Evolutionary conservation across 2,329 filamentous ascomycete species (phyloP).

Genomic region (Raffaelea ambrosiae): DNA sequence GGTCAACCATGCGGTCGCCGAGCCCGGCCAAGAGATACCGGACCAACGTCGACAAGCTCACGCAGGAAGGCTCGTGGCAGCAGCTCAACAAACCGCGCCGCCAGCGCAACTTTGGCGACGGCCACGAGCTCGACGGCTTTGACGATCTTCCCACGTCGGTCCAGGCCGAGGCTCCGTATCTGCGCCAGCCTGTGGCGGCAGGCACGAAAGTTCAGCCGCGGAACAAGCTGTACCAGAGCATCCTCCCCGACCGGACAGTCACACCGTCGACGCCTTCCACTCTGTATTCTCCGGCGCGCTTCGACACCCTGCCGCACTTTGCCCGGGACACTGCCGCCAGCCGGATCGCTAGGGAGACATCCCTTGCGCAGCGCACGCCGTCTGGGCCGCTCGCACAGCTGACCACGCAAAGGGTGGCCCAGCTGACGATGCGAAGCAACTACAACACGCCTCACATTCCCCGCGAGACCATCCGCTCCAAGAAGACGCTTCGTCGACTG

Average conservation of each 20-base stretch:
- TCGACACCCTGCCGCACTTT: conserved; percentile 51
- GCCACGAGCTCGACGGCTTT: conserved; percentile 84
- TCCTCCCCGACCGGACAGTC: conserved; percentile 42
- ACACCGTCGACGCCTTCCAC: conserved; percentile 44
- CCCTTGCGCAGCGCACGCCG: conserved; percentile 50
- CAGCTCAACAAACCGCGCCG: conserved; percentile 66
- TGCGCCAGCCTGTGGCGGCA: conserved; percentile 67
- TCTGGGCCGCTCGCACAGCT: conserved; percentile 45
- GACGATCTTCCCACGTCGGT: conserved; percentile 89
- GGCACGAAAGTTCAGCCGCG: conserved; percentile 57
- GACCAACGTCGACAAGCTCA: conserved; percentile 26
- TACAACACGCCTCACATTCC: conserved; percentile 28
- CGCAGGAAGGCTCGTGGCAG: conserved; percentile 45
- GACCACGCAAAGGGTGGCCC: conserved; percentile 45
- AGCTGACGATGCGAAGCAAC: conserved; percentile 41
- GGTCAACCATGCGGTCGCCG: conserved; percentile 50
- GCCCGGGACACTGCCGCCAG: conserved; percentile 58
- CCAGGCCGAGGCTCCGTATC: conserved; percentile 69
- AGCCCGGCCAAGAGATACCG: conserved; percentile 44
- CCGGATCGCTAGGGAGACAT: conserved; percentile 55
- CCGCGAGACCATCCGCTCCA: conserved; percentile 34
- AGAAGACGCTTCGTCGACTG: conserved; percentile 45
- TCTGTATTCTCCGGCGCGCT: conserved; percentile 48
- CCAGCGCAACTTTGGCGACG: conserved; percentile 75
- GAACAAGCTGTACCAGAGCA: conserved; percentile 48